Conservation (phyloP, 129 eudicot genomes). For the Pulicaria dysenterica region DNA sequence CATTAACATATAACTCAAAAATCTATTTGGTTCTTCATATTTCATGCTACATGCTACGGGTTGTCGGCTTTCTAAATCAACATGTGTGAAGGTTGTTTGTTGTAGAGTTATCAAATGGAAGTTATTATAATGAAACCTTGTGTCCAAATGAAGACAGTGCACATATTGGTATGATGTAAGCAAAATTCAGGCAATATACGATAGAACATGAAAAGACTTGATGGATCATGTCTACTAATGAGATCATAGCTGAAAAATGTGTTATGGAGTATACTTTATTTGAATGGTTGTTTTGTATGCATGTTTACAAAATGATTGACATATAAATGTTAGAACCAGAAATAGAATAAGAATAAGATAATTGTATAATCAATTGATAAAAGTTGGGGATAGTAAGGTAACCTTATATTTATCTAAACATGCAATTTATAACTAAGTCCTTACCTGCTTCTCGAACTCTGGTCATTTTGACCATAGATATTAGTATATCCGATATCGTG, state of each 20-base stretch:
- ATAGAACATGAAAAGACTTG: conserved; percentile 8
- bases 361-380: background rate
- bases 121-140: background rate
- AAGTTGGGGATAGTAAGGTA: background rate
- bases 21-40: conserved; percentile 24
- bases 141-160: background rate
- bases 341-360: background rate
- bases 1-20: background rate
- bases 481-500: background rate
- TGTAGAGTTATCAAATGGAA: conserved; percentile 7
- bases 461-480: background rate
- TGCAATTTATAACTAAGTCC: background rate
- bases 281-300: background rate
- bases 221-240: conserved; percentile 11
- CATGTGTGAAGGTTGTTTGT: background rate
- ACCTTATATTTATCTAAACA: background rate
- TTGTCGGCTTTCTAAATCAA: conserved; percentile 4
- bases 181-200: conserved; percentile 5
- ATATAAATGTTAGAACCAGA: background rate
- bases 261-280: background rate
- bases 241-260: conserved; percentile 8
- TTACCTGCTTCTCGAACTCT: background rate
- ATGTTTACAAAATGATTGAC: background rate
- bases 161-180: conserved; percentile 3
- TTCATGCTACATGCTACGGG: background rate